Base-by-base conservation (phyloP, 768 basidiomycete species). In the Agrocybe pediades region DNA sequence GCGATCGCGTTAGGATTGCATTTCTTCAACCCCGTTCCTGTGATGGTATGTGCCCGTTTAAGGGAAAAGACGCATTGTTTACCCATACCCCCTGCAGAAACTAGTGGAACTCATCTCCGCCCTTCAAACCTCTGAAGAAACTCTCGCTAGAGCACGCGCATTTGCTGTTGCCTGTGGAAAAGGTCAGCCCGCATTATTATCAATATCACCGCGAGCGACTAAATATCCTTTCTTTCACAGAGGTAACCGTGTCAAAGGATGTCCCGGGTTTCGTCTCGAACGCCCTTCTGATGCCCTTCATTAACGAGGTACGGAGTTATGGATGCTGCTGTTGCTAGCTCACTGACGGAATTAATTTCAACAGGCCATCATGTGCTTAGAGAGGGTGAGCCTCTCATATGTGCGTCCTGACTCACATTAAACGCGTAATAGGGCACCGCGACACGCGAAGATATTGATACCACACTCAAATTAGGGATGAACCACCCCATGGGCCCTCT, bases 231-330 rank as follows among this genome's bases (percentile, higher is more conserved):
- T 11, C 54, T 50, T 13, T 47, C 41, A n/a, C 64, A 95, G 92
- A 94, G 79, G 94, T 98, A 1, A 90, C 94, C 1, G 83, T 82
- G 2, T 95, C 93, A 0, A 84, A 90, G 62, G 95, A 98, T 63
- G 92, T 95, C 0, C 95, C 95, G 2, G 95, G 93, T 3, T 95
- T 94, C 68, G 92, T 95, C n/a, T 91, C 93, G 1, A 95, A 97
- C 63, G 94, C 93, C 0, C 79, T 95, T 25, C 74, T 98, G 41
- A 98, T 98, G 92, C 96, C 96, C 1, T 98, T 95, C 72, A 88
- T 98, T 61, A 98, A 98, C 61, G 96, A 98, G 79, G 86, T 87
- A 62, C 51, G 73, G 27, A n/a, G 30, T 21, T 9, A 15, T 11
- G 8, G 39, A 29, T 51, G 42, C 29, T 27, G 5, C 46, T 13